phyloP scores from a whole-genome alignment of 2,329 filamentous ascomycete genomes.

The Botrytis fragariae region DNA sequence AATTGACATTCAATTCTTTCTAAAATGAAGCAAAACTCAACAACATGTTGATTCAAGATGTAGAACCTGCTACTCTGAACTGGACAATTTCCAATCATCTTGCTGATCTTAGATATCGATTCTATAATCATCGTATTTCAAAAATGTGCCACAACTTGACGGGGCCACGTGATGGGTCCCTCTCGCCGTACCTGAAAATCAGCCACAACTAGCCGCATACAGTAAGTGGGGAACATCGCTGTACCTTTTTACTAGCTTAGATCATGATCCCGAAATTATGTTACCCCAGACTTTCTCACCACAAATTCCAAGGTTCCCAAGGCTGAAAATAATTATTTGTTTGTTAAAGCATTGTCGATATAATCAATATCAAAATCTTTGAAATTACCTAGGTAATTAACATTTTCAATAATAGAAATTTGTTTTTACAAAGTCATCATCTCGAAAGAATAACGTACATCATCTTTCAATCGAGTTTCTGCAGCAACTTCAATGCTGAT shows the following conservation, averaged over 20 bases:
- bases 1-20: no score
- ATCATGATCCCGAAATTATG: background rate
- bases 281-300: conserved; percentile 11
- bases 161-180: background rate
- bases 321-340: background rate
- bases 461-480: background rate
- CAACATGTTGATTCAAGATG: no score
- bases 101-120: no score
- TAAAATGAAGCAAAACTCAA: no score
- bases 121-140: no score
- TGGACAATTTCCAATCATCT: no score
- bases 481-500: background rate
- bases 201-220: background rate
- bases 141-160: background rate
- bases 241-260: background rate
- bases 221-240: background rate
- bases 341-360: background rate
- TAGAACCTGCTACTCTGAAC: no score
- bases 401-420: background rate
- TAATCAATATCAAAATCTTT: background rate
- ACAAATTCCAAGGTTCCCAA: conserved; percentile 14
- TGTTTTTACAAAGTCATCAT: background rate
- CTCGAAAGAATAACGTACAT: background rate
- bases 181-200: background rate
- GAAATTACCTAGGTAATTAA: background rate